Evolutionary conservation across 1,139 yeast species (phyloP).

Genomic region (Hemisphaericaspora xylanilytica): DNA sequence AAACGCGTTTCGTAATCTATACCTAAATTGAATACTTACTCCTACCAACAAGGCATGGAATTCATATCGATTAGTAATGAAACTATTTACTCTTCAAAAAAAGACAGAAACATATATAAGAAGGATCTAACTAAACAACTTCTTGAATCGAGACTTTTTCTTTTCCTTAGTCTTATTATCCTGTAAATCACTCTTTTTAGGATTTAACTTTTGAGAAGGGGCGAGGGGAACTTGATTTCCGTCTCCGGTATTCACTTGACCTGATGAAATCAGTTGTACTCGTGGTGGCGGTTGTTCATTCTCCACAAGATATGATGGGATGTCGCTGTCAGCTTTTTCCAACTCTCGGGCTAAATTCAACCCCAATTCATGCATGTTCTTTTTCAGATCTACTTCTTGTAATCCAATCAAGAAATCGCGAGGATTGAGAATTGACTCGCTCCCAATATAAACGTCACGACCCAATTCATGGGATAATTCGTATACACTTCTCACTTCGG

Average conservation of each 20-base stretch:
- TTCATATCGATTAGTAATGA: too few relatives aligned
- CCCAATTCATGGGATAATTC: slow-evolving; percentile 62
- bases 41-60: too few relatives aligned
- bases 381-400: slow-evolving; percentile 40
- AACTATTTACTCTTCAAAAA: too few relatives aligned
- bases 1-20: too few relatives aligned
- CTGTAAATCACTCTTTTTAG: slow-evolving; percentile 3
- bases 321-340: slow-evolving; percentile 22
- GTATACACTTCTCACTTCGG: slow-evolving; percentile 76
- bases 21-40: too few relatives aligned
- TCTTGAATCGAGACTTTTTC: slow-evolving; percentile 36
- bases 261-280: slow-evolving; percentile 3
- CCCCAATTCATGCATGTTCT: slow-evolving; percentile 32
- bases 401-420: slow-evolving; percentile 48
- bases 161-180: slow-evolving; percentile 26
- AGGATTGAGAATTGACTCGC: slow-evolving; percentile 75
- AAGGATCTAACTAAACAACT: slow-evolving; percentile 30
- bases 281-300: slow-evolving; percentile 17
- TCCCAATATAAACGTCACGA: slow-evolving; percentile 80
- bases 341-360: slow-evolving; percentile 30
- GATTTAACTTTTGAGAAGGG: not conserved
- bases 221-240: too few relatives aligned
- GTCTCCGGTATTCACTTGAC: slow-evolving; percentile 6
- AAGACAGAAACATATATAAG: too few relatives aligned
- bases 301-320: slow-evolving; percentile 38